Evolutionary conservation across 305 asterid genomes (phyloP).

Genomic region (Nicotiana rustica): DNA sequence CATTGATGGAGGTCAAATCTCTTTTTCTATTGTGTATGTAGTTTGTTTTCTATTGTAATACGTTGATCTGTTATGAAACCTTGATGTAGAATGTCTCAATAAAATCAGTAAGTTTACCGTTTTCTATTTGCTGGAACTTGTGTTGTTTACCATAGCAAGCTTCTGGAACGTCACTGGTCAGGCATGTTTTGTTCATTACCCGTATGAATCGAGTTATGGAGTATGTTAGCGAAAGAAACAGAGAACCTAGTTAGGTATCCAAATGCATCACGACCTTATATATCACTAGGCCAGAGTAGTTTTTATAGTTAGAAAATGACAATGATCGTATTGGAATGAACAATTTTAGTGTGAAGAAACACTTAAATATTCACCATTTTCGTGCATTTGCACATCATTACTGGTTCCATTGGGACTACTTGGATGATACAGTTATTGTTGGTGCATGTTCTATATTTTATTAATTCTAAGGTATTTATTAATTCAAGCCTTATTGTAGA

Average conservation of each 20-base stretch:
- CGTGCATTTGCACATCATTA: not conserved
- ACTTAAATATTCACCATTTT: conserved; percentile 18
- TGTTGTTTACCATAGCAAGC: not conserved
- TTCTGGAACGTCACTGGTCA: not conserved
- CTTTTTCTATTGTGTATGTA: not conserved
- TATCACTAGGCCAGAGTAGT: not conserved
- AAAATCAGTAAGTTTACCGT: not conserved
- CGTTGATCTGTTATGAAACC: conserved; percentile 18
- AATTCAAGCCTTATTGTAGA: no score
- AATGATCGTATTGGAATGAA: not conserved
- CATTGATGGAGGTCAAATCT: no score
- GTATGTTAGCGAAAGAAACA: no score
- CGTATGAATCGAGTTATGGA: not conserved
- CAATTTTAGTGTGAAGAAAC: not conserved
- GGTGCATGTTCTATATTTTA: no score
- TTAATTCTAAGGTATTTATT: no score
- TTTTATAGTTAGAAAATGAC: conserved; percentile 12
- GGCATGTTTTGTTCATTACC: not conserved
- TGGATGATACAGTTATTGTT: no score
- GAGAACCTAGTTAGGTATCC: no score
- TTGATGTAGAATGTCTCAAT: not conserved
- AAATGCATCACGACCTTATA: no score
- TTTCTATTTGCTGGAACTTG: not conserved
- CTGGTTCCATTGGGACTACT: not conserved
- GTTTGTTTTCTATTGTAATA: conserved; percentile 22